Evolutionary conservation across 2,329 filamentous ascomycete species (phyloP).

Genomic region (Hymenoscyphus linearis): DNA sequence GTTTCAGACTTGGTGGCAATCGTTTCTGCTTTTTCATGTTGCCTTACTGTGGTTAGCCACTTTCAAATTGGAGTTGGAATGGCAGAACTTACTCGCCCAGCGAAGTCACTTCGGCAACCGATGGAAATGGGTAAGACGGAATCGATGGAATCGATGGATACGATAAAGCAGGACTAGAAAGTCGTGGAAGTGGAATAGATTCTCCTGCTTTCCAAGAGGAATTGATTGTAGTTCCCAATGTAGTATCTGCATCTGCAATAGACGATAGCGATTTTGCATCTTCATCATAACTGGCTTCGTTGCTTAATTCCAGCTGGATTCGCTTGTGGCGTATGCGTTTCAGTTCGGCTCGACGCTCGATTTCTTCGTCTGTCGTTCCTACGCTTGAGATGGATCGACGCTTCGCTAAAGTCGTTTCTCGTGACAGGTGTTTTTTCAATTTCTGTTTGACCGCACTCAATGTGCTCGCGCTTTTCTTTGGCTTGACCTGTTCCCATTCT

Average conservation of each 20-base stretch:
- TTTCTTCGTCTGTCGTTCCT: constrained; percentile 46
- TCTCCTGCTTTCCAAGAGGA: constrained; percentile 15
- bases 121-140: background rate
- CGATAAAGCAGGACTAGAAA: constrained; percentile 8
- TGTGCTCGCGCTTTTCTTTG: constrained; percentile 35
- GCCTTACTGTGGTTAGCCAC: background rate
- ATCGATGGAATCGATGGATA: constrained; percentile 5
- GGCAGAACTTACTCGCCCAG: constrained; percentile 15
- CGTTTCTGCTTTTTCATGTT: constrained; percentile 4
- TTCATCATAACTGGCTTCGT: constrained; percentile 38
- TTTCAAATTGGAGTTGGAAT: background rate
- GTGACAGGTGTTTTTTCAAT: constrained; percentile 38
- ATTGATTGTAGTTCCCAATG: constrained; percentile 3
- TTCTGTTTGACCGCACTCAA: constrained; percentile 41
- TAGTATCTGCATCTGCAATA: constrained; percentile 6
- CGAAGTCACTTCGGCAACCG: constrained; percentile 11
- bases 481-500: constrained; percentile 40
- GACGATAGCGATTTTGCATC: constrained; percentile 30
- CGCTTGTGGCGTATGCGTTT: constrained; percentile 49
- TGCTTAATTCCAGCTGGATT: constrained; percentile 53
- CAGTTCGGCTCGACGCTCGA: constrained; percentile 51
- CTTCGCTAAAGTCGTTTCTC: constrained; percentile 36
- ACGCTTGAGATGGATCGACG: constrained; percentile 38
- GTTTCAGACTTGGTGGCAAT: background rate
- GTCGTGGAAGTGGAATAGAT: constrained; percentile 10